Evolutionary conservation across 257 asterid species (phyloP), one percentile per base, ranked within the genome.

Genomic region (Scutellaria barbata): DNA sequence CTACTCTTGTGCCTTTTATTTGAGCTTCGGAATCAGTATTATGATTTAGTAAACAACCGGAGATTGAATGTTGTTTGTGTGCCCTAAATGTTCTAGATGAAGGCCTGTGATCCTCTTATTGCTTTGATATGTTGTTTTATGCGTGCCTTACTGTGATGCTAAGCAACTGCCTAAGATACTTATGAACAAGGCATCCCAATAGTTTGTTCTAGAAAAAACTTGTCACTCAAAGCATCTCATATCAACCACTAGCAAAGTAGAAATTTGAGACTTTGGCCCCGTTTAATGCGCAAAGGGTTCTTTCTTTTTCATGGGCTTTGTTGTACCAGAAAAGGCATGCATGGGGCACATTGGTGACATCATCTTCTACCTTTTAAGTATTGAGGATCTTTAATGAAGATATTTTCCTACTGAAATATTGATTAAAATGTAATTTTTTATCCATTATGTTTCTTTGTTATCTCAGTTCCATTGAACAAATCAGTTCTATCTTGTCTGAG

Each of bases 91-190:
- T 40, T 41, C 41, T 22, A 7, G 53, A 68, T 11, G 6, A 18
- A 59, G 30, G 22, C 42, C 40, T 39, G 25, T 22, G n/a, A 50
- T 45, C 4, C 71, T 33, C 57, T 30, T 47, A 51, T 46, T 46
- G 25, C 45, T 46, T 46, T 43, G 45, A 57, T 35, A 51, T 37
- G 14, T 39, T 6, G 14, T 40, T 53, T n/a, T 22, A 13, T 12
- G 4, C 47, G 47, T 65, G 10, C 3, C 18, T 33, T 41, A 8
- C 41, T 68, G n/a, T 68, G 73, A 37, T 50, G 62, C 13, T 54
- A 52, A 46, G 18, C 39, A n/a, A n/a, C n/a, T n/a, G 8, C 53
- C 18, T 68, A 55, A 51, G 56, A 51, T 20, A 48, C 61, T 17
- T n/a, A 47, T 47, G 54, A 50, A 11, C 39, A 10, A 37, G 22